These are phyloP conservation scores for Penicillium flavigenum DNA, from an alignment of 495 filamentous ascomycete species.

Conservation along the genomic window DNA sequence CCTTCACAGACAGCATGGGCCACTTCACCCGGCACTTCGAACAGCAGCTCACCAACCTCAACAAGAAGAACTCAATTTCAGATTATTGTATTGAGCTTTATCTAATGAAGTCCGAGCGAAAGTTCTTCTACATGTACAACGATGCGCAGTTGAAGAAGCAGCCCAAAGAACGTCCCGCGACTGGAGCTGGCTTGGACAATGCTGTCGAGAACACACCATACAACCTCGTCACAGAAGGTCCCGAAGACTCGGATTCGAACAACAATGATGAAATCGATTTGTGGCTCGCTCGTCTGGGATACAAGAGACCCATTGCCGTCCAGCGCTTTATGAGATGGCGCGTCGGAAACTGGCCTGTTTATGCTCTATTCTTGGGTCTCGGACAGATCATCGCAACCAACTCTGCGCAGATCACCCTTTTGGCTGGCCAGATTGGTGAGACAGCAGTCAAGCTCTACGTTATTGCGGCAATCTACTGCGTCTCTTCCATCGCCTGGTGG, in stretches of 20 bases:
- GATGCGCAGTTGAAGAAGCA: constrained; percentile 49
- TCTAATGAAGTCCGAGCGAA: constrained; percentile 61
- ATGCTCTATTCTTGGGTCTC: constrained; percentile 62
- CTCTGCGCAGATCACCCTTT: constrained; percentile 66
- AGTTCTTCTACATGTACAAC: constrained; percentile 60
- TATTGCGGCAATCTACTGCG: constrained; percentile 61
- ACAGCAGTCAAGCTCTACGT: constrained; percentile 62
- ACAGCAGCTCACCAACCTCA: constrained; percentile 49
- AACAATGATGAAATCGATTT: constrained; percentile 45
- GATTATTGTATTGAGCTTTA: constrained; percentile 63
- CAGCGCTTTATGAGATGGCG: constrained; percentile 32
- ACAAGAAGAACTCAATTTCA: constrained; percentile 51
- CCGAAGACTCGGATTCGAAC: constrained; percentile 5
- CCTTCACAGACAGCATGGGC: constrained; percentile 64
- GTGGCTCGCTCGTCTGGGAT: constrained; percentile 43
- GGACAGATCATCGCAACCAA: constrained; percentile 67
- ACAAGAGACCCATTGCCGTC: constrained; percentile 25
- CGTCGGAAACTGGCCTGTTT: constrained; percentile 60
- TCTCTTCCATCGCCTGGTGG: constrained; percentile 63
- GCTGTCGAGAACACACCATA: constrained; percentile 1
- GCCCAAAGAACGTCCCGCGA: constrained; percentile 15
- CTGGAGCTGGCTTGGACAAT: constrained; percentile 5
- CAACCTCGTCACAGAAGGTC: not conserved
- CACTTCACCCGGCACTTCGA: constrained; percentile 57
- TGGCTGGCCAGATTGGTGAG: constrained; percentile 60